Conservation (phyloP, 139 green algal species). For the Axilococcus clingmanii region DNA sequence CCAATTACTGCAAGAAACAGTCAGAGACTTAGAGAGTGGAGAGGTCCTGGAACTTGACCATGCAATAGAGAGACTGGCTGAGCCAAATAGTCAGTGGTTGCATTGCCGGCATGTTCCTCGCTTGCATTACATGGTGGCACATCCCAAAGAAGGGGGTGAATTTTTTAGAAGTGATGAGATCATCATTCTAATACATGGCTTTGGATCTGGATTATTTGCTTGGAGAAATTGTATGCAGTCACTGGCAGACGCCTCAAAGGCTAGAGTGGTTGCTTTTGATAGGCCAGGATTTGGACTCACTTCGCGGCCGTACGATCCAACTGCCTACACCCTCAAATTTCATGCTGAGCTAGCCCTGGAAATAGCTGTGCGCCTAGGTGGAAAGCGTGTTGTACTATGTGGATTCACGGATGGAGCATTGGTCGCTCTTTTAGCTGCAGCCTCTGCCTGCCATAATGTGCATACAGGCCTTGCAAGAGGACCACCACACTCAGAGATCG, state of each 20-base stretch:
- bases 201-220: constrained; percentile 44
- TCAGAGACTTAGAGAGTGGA: too few relatives aligned
- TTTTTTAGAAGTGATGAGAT: too few relatives aligned
- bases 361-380: constrained; percentile 29
- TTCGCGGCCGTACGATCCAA: constrained; percentile 20
- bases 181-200: constrained; percentile 55
- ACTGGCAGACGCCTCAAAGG: constrained; percentile 12
- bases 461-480: too few relatives aligned
- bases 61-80: too few relatives aligned
- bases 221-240: constrained; percentile 37
- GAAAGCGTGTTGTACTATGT: constrained; percentile 43
- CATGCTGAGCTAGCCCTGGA: constrained; percentile 21
- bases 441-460: neutral
- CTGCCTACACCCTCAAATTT: constrained; percentile 12
- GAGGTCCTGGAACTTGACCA: too few relatives aligned
- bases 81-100: too few relatives aligned
- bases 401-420: constrained; percentile 62
- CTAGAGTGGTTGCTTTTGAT: constrained; percentile 51
- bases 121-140: too few relatives aligned
- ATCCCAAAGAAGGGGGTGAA: too few relatives aligned
- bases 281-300: constrained; percentile 55
- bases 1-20: too few relatives aligned
- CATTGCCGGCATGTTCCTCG: too few relatives aligned
- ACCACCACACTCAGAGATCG: too few relatives aligned
- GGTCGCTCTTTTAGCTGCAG: constrained; percentile 43